A percentile compares a stretch with the other conserved stretches of the same genome.
Conservation (phyloP, 176 grass and related monocot genomes). For the Zizania latifolia region DNA sequence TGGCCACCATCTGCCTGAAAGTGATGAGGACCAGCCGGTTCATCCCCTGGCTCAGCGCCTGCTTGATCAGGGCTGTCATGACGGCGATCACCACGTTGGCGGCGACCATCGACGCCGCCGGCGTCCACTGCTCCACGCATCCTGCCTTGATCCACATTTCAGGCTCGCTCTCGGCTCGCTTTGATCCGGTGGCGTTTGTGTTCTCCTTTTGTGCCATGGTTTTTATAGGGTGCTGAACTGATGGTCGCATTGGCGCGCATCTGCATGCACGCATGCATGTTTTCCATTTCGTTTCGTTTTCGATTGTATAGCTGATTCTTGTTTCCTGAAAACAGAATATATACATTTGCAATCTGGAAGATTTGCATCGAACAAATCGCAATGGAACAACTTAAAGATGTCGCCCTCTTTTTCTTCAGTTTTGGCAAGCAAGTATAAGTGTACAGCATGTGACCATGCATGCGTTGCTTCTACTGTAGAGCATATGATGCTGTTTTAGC, state of each 20-base stretch:
- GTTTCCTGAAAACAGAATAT: conserved; percentile 20
- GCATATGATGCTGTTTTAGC: conserved; percentile 39
- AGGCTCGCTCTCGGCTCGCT: not conserved
- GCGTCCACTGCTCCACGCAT: conserved; percentile 41
- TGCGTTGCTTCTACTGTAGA: conserved; percentile 29
- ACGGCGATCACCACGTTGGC: conserved; percentile 38
- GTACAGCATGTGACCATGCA: conserved; percentile 1
- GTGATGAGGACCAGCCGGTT: conserved; percentile 61
- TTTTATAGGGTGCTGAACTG: conserved; percentile 39
- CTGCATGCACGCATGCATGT: not conserved
- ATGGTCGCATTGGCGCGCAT: too few relatives aligned
- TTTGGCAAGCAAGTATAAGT: conserved; percentile 23
- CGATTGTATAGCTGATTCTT: not conserved
- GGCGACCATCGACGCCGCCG: conserved; percentile 36
- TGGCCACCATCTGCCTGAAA: conserved; percentile 47
- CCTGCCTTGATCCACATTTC: conserved; percentile 43
- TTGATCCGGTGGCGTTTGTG: conserved; percentile 29
- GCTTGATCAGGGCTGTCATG: conserved; percentile 57
- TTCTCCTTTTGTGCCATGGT: conserved; percentile 25
- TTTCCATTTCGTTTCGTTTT: conserved; percentile 5
- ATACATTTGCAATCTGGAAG: conserved; percentile 33
- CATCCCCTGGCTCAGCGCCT: conserved; percentile 48
- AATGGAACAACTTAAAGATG: conserved; percentile 27
- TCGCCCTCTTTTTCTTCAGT: not conserved
- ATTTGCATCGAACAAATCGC: conserved; percentile 27